These are phyloP conservation scores for Chloropicon primus DNA, from an alignment of 139 green algal species.

Conservation along the genomic window DNA sequence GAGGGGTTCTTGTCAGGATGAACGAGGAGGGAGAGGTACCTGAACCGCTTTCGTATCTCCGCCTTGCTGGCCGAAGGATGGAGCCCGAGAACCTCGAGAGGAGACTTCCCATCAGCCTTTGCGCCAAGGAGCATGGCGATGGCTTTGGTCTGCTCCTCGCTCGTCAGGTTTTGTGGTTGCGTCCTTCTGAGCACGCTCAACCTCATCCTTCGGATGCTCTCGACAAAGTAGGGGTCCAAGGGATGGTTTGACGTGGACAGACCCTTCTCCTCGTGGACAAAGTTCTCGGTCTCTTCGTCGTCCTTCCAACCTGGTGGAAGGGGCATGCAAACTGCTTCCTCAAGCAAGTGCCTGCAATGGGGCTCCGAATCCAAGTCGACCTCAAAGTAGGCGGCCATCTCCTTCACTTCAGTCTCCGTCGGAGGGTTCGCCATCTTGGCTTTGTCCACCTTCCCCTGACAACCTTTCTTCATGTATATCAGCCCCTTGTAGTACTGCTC, in stretches of 20 bases:
- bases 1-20: not conserved
- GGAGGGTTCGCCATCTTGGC: not conserved
- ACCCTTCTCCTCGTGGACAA: not conserved
- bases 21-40: not conserved
- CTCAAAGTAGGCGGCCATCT: not conserved
- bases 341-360: not conserved
- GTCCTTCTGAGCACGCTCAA: not conserved
- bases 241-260: not conserved
- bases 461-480: not conserved
- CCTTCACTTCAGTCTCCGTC: not conserved
- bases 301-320: not conserved
- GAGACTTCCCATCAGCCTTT: not conserved
- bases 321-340: not conserved
- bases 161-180: not conserved
- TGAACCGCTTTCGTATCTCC: not conserved
- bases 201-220: not conserved
- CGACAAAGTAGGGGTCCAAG: not conserved
- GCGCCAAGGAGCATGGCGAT: not conserved
- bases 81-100: not conserved
- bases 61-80: not conserved
- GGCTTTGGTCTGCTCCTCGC: not conserved
- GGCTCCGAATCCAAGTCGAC: not conserved
- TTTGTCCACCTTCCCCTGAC: not conserved
- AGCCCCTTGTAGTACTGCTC: not conserved
- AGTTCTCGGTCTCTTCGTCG: not conserved